Evolutionary conservation across 2,329 filamentous ascomycete genomes (phyloP).

Genomic region (Lachnellula cervina): DNA sequence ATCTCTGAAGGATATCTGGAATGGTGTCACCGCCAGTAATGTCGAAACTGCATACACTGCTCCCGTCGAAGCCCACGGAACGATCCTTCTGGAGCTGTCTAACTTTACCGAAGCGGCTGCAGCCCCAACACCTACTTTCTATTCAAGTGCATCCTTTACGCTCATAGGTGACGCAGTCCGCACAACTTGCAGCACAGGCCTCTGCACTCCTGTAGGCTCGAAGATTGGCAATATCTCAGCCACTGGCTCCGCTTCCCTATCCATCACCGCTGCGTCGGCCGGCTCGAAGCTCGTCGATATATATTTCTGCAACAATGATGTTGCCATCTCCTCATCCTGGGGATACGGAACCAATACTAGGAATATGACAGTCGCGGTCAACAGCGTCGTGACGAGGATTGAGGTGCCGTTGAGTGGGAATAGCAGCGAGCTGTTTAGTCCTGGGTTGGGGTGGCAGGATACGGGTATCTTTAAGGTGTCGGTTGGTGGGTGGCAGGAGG

Average conservation of each 20-base stretch:
- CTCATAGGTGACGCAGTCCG: slow-evolving; percentile 39
- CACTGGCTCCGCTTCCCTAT: slow-evolving; percentile 11
- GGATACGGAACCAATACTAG: slow-evolving; percentile 22
- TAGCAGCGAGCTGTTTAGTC: slow-evolving; percentile 23
- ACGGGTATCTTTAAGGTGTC: slow-evolving; percentile 22
- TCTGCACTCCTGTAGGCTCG: slow-evolving; percentile 21
- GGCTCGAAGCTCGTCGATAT: slow-evolving; percentile 15
- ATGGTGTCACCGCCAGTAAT: slow-evolving; percentile 5
- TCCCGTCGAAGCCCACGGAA: slow-evolving; percentile 21
- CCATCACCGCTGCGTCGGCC: slow-evolving; percentile 5
- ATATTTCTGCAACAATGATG: slow-evolving; percentile 26
- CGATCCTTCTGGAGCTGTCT: slow-evolving; percentile 20
- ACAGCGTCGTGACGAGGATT: slow-evolving; percentile 18
- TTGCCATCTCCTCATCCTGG: slow-evolving; percentile 21
- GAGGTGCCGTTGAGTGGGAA: slow-evolving; percentile 23
- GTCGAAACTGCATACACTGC: slow-evolving; percentile 21
- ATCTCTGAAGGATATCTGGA: slow-evolving; percentile 24
- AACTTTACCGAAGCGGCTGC: slow-evolving; percentile 11
- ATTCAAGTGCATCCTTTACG: slow-evolving; percentile 49
- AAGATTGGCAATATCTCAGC: slow-evolving; percentile 21
- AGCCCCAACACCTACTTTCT: slow-evolving; percentile 32
- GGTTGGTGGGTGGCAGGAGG: slow-evolving; percentile 16
- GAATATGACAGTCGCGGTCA: slow-evolving; percentile 25
- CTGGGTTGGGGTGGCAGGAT: slow-evolving; percentile 23
- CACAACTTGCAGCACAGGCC: slow-evolving; percentile 13